phyloP scores from a whole-genome alignment of 345 rosid species.

The Gossypium stocksii region DNA sequence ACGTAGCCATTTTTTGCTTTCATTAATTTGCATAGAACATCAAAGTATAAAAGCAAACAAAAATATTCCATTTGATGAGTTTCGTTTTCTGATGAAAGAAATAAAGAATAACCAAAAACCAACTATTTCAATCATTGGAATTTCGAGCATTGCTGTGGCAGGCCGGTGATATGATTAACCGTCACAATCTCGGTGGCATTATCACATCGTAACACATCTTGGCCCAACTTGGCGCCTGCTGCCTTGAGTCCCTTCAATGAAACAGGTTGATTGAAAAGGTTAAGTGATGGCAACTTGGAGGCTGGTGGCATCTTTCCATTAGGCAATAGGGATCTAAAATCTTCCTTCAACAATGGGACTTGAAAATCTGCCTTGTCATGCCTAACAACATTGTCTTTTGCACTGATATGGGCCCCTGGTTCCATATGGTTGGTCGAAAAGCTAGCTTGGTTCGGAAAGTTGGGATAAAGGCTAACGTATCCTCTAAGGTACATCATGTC shows the following conservation, averaged over 20 bases:
- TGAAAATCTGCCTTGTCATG: constrained; percentile 83
- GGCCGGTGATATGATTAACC: constrained; percentile 76
- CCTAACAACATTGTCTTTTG: constrained; percentile 80
- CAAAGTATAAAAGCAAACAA: background rate
- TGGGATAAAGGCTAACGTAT: constrained; percentile 88
- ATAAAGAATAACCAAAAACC: constrained; percentile 22
- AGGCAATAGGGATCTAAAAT: constrained; percentile 64
- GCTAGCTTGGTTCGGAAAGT: constrained; percentile 89
- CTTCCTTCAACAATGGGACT: constrained; percentile 74
- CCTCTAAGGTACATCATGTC: constrained; percentile 99
- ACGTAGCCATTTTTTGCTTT: constrained; percentile 28
- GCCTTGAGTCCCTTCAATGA: constrained; percentile 95
- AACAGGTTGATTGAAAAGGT: constrained; percentile 79
- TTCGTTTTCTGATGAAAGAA: constrained; percentile 7
- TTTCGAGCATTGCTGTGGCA: constrained; percentile 61
- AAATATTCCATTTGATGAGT: background rate
- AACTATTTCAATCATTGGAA: constrained; percentile 36
- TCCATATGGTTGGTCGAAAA: constrained; percentile 99
- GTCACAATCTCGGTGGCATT: constrained; percentile 70
- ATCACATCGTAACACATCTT: constrained; percentile 74
- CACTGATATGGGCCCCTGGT: constrained; percentile 92
- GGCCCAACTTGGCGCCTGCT: constrained; percentile 92
- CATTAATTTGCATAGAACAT: background rate
- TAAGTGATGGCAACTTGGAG: constrained; percentile 75
- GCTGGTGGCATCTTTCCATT: constrained; percentile 70